Conservation (phyloP, 805 yeast genomes). For the Teunomyces aglyptinius region DNA sequence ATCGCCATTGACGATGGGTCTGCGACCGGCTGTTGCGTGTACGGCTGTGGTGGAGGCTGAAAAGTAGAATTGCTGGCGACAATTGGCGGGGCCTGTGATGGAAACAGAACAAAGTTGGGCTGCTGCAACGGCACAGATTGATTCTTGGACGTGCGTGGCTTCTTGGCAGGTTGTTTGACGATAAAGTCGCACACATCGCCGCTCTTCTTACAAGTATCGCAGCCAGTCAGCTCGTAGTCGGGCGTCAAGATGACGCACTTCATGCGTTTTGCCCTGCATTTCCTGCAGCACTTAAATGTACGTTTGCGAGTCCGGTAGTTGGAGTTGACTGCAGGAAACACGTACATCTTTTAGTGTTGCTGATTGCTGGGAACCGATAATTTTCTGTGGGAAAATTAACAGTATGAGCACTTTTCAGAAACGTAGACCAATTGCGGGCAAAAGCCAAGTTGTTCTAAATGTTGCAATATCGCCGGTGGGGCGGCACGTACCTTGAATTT, state of each 20-base stretch:
- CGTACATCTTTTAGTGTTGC: constrained; percentile 20
- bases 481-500: neutral
- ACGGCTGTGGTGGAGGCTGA: neutral
- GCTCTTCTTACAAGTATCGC: constrained; percentile 25
- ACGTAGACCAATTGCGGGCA: no score
- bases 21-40: neutral
- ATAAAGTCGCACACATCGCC: constrained; percentile 16
- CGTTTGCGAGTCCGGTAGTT: constrained; percentile 33
- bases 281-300: constrained; percentile 32
- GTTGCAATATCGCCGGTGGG: no score
- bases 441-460: no score
- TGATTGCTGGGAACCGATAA: no score
- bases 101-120: neutral
- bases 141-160: neutral
- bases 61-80: neutral
- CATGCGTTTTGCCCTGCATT: constrained; percentile 26
- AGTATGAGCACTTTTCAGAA: no score
- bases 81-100: neutral
- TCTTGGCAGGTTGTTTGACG: neutral
- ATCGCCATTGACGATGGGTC: no score
- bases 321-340: constrained; percentile 35
- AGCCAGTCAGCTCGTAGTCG: constrained; percentile 27
- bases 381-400: no score
- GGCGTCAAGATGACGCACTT: constrained; percentile 26
- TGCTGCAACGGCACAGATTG: neutral